These are phyloP conservation scores for Casaregolazyma lundiana DNA, from an alignment of 1,139 yeast species.

Conservation along the genomic window DNA sequence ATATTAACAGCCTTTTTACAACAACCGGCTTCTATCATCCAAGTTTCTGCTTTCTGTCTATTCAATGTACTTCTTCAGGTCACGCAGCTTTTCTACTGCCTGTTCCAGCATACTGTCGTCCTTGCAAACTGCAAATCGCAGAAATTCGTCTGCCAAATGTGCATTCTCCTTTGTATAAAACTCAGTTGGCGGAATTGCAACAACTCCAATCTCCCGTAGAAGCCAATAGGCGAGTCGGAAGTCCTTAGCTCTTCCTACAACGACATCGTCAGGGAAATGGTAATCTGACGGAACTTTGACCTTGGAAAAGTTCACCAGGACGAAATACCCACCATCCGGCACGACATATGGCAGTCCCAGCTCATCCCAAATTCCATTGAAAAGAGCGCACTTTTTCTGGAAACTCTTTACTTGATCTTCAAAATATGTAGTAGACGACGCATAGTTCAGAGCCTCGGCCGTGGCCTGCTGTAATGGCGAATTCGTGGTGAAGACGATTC, in stretches of 20 bases:
- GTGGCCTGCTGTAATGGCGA: constrained; percentile 94
- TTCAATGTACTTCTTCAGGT: constrained; percentile 56
- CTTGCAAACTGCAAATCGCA: constrained; percentile 95
- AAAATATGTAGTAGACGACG: constrained; percentile 62
- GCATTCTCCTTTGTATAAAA: constrained; percentile 71
- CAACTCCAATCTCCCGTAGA: constrained; percentile 87
- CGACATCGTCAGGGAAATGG: constrained; percentile 64
- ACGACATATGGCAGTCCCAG: constrained; percentile 80
- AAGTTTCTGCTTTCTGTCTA: constrained; percentile 2
- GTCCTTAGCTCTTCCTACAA: constrained; percentile 65
- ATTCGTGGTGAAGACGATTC: constrained; percentile 86
- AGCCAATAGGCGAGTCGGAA: constrained; percentile 90
- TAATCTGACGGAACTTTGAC: constrained; percentile 73
- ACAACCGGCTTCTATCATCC: neutral
- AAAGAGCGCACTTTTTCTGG: constrained; percentile 61
- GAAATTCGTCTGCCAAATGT: constrained; percentile 71
- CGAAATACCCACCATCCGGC: constrained; percentile 92
- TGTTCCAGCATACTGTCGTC: constrained; percentile 74
- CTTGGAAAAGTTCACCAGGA: constrained; percentile 80
- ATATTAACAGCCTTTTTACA: neutral
- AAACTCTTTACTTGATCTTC: constrained; percentile 63
- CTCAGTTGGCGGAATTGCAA: constrained; percentile 94
- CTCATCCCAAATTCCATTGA: constrained; percentile 76
- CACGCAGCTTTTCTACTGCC: constrained; percentile 71
- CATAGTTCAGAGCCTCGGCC: constrained; percentile 64